Evolutionary conservation across 2,329 filamentous ascomycete genomes (phyloP), one percentile per base, ranked within the genome.

Genomic region (Arthroderma sp.): DNA sequence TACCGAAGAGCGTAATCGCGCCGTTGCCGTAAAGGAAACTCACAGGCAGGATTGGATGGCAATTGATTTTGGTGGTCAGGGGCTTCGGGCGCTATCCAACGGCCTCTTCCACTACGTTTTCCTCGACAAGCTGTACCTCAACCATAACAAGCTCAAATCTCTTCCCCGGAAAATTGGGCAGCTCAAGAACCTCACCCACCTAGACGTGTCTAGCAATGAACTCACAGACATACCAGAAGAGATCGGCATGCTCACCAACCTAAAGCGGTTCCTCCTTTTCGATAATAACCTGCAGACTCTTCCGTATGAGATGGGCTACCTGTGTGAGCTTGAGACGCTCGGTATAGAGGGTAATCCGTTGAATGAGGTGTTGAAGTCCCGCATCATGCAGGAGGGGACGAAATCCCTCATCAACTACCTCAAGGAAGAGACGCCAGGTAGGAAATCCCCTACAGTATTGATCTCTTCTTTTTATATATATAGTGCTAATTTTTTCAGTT

Each of bases 61-160:
- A 62, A 78, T 98, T 65, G 93, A 98, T 72, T 85, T 97, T 70
- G 93, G 91, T 65, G 93, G 93, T n/a, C 93, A 97, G 74, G 91
- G 91, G 19, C 77, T 98, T 53, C 86, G 90, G 63, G 87, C 89
- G 59, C 78, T 98, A 33, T 84, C 90, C 0, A 76, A 81, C 7
- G 82, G 86, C 47, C 77, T 98, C 33, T 97, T 97, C 75, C 79
- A 81, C 63, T 98, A 97, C 73, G 80, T 80, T 47, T 97, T 98
- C 71, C 77, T 98, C 58, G 87, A 87, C 63, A 91, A 94, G 72
- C 81, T 98, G 31, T 96, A 95, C 71, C 83, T 98, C 61, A 90
- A 90, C 65, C 91, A 90, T 63, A 98, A 98, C 77, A 91, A 90
- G 70, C 80, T 98, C 59, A 83, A 83, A 28, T 79, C 80, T 49